Conservation (phyloP, 192 early-diverging fungal genomes). For the Coemansia javaensis region DNA sequence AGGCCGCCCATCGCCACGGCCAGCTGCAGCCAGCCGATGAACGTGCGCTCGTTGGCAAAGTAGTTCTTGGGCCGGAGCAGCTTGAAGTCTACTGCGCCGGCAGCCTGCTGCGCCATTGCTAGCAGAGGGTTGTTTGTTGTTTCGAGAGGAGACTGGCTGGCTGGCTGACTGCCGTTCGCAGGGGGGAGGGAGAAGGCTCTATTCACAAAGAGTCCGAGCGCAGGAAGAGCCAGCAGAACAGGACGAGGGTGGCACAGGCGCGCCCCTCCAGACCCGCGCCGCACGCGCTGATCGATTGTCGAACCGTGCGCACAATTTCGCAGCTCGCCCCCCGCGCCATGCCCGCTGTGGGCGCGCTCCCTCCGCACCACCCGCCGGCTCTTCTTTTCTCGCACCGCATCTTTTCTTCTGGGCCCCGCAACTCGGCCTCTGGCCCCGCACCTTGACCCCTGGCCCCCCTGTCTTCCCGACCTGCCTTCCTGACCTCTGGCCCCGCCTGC, state of each 20-base stretch:
- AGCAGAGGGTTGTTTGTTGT: neutral
- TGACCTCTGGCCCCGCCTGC: neutral
- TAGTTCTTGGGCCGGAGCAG: conserved; percentile 64
- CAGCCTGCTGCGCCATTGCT: conserved; percentile 14
- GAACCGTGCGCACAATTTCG: conserved; percentile 1
- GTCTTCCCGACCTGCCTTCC: neutral
- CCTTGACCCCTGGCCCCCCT: neutral
- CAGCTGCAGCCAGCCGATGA: conserved; percentile 75
- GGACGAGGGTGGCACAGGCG: no score
- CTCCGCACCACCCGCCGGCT: no score
- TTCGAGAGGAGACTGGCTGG: neutral
- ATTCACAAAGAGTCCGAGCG: neutral
- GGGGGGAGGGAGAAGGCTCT: neutral
- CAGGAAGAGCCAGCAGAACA: neutral
- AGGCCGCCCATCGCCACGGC: conserved; percentile 60
- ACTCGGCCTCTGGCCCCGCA: no score
- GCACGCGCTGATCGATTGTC: conserved; percentile 2
- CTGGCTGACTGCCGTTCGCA: neutral
- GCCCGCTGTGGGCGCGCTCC: no score
- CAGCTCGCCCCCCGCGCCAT: no score
- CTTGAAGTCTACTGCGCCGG: conserved; percentile 39
- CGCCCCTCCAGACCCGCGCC: neutral
- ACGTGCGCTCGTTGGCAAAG: conserved; percentile 89
- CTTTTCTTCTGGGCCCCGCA: no score
- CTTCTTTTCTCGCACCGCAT: no score